These are phyloP conservation scores for Populus deltoides DNA, from an alignment of 345 rosid species.

Conservation along the genomic window DNA sequence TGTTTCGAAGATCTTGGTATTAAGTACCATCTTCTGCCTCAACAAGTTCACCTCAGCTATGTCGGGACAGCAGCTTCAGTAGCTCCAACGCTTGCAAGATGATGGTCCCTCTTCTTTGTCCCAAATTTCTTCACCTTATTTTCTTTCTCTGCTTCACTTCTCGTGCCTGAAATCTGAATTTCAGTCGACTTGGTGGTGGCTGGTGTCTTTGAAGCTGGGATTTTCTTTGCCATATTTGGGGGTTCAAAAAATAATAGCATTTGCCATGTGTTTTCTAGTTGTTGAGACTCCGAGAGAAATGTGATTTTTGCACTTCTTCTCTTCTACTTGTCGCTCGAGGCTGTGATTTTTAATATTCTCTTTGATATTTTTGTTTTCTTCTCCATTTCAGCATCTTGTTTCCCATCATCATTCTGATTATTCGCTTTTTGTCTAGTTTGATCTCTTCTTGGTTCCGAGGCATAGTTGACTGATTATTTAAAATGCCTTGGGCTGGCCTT, in stretches of 20 bases:
- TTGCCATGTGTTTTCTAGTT: too few relatives aligned
- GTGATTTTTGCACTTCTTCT: neutral
- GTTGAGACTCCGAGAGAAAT: neutral
- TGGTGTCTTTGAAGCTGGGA: too few relatives aligned
- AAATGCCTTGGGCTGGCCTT: too few relatives aligned
- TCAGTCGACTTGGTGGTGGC: too few relatives aligned
- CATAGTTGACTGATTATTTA: too few relatives aligned
- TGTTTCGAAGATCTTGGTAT: conserved; percentile 56
- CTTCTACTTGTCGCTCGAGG: neutral
- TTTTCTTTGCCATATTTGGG: neutral
- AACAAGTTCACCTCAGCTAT: conserved; percentile 45
- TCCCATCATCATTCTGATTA: neutral
- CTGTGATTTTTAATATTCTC: neutral
- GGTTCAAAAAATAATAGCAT: neutral
- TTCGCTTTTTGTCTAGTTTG: too few relatives aligned
- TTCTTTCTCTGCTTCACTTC: neutral
- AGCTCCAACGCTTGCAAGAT: neutral
- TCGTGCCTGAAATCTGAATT: neutral
- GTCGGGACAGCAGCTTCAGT: conserved; percentile 20
- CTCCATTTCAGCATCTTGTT: neutral
- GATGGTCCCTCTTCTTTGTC: neutral
- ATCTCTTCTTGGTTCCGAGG: too few relatives aligned
- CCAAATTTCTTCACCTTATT: neutral
- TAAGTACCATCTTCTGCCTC: conserved; percentile 61
- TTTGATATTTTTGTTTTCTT: neutral